phyloP scores from a whole-genome alignment of 495 filamentous ascomycete species.

The Aspergillus diversus region DNA sequence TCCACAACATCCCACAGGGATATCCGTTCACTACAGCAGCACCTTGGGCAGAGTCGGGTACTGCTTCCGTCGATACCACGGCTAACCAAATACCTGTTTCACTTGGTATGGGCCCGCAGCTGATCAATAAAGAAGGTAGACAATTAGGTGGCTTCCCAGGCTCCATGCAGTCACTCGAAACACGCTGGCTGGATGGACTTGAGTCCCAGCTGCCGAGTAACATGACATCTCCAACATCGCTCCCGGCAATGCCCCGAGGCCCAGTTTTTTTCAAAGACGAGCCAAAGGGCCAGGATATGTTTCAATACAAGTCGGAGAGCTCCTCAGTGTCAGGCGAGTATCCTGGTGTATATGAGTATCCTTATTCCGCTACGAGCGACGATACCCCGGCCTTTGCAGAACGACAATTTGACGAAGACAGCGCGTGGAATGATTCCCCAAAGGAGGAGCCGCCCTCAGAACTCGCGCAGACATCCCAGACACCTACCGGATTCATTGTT shows the following conservation, averaged over 20 bases:
- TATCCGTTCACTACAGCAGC: constrained; percentile 38
- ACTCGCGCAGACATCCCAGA: constrained; percentile 29
- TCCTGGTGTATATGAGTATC: constrained; percentile 40
- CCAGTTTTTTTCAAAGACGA: constrained; percentile 26
- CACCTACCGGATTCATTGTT: constrained; percentile 45
- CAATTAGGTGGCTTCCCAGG: constrained; percentile 31
- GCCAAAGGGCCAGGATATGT: constrained; percentile 31
- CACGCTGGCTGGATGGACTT: constrained; percentile 42
- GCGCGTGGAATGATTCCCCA: constrained; percentile 37
- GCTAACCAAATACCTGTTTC: constrained; percentile 27
- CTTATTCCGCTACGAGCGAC: constrained; percentile 43
- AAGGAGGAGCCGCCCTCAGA: constrained; percentile 33
- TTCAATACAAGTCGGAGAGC: constrained; percentile 47
- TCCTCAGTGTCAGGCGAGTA: constrained; percentile 47
- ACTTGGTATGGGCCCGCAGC: constrained; percentile 31
- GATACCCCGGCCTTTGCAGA: constrained; percentile 39
- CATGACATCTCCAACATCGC: constrained; percentile 32
- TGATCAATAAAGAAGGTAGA: constrained; percentile 27
- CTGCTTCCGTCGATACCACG: constrained; percentile 29
- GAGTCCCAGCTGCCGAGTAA: constrained; percentile 44
- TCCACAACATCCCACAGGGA: constrained; percentile 40
- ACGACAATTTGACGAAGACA: constrained; percentile 37
- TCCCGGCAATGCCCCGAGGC: constrained; percentile 27
- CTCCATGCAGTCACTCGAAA: constrained; percentile 40
- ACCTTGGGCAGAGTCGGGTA: constrained; percentile 35